Base-by-base conservation (phyloP, 495 filamentous ascomycete species). In the Hyaloscypha bicolor region DNA sequence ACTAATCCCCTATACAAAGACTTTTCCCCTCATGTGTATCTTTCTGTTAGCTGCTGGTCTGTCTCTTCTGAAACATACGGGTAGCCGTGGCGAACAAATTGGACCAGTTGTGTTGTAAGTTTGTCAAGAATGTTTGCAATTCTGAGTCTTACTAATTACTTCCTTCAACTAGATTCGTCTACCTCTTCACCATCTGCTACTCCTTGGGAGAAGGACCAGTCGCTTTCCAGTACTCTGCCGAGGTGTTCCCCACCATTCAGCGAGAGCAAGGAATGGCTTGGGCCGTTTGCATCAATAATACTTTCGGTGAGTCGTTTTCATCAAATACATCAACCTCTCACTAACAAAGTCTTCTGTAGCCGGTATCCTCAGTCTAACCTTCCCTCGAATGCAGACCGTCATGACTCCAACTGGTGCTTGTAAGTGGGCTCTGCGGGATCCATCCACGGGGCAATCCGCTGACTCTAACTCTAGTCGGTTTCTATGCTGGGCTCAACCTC, bases 161-260 rank as follows among this genome's bases (percentile, higher is more conserved):
- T 42, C 22, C 21, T 25, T n/a, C n/a, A 4, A 39, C 63, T 31
- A 70, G 80, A 35, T 79, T 79, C 73, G 90, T 92, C 51, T 93
- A 92, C 71, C 77, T 95, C 3, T 95, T 90, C 72, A 89, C 84
- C 16, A 80, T 90, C 6, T 85, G 91, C 29, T 94, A 96, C 77
- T 91, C 88, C 14, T 90, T 91, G 2, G 92, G 93, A n/a, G 89
- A 91, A 72, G 92, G 92, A 0, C 91, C 92, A 0, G 92, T 95
- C 0, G 91, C 92, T 0, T 94, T 93, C 73, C 92, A 91, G 1
- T 95, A 96, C 73, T 90, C 87, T 5, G 92, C 92, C 4, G 92
- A 95, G 74, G 91, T 88, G 0, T 92, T 90, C 73, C 92, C 92
- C 2, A 76, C 94, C 1, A 90, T 91, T 69, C 83, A 92, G n/a